Evolutionary conservation across 2,329 filamentous ascomycete genomes (phyloP), one percentile per base, ranked within the genome.

Genomic region (Ilyonectria sp.): DNA sequence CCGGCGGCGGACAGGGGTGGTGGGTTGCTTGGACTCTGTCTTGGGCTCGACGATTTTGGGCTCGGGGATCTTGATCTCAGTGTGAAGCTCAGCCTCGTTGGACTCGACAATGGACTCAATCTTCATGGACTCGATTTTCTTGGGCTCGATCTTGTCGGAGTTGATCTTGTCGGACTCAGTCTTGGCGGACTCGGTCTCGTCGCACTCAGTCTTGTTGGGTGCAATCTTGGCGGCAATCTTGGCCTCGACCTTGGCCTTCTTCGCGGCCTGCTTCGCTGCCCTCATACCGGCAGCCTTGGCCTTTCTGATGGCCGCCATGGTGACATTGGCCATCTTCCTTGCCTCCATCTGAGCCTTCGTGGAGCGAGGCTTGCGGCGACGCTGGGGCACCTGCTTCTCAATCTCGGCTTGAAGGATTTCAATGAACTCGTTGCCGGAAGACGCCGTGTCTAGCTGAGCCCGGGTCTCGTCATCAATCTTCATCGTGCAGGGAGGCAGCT

Each of bases 391-490:
- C 46, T 73, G 69, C 33, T 75, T 62, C 47, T 43, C 56, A 26
- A 75, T 57, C 15, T 49, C 7, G 3, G 64, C 53, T 29, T 35
- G 43, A 15, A 76, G 29, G 8, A 65, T 56, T 13, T 53, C 58
- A 13, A 74, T 56, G 8, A 75, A 75, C 17, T 72, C 66, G 10
- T 29, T 26, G 5, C 56, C 31, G 10, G 60, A 60, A 13, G 40
- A 47, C 10, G 65, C 54, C 7, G 33, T n/a, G 15, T 60, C 19
- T 2, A 76, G 67, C 1, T 63, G 55, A 31, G 58, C 13, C n/a
- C 40, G 43, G 6, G 53, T 63, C 13, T 67, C 50, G 2, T 57
- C 26, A 31, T 58, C 58, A 26, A 76, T 21, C 4, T 49, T 11
- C 7, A 75, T 44, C 9, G 50, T 54, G 5, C 44, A 29, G 1